These are phyloP conservation scores for Rhizopus delemar DNA, from an alignment of 371 early-diverging fungal genomes.

Conservation along the genomic window DNA sequence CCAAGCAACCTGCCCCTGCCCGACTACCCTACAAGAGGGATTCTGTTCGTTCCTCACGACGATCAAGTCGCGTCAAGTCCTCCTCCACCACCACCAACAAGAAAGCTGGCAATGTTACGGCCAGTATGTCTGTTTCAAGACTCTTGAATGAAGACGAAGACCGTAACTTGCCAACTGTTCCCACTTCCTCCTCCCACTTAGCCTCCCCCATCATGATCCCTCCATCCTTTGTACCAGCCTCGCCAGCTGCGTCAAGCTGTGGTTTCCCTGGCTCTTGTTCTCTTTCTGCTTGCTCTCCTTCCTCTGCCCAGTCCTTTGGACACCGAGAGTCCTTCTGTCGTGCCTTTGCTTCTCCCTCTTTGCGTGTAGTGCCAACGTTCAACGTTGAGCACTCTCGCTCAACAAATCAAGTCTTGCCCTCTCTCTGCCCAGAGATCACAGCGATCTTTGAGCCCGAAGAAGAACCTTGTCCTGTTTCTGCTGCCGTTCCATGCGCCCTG, in stretches of 20 bases:
- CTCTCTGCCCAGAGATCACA: not conserved
- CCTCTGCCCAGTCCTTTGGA: not conserved
- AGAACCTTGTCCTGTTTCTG: not conserved
- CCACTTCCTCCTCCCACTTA: constrained; percentile 1
- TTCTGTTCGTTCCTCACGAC: not conserved
- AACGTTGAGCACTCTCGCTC: constrained; percentile 4
- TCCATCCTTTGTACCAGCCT: not conserved
- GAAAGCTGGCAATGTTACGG: constrained; percentile 10
- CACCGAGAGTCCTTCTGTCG: not conserved
- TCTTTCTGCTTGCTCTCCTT: not conserved
- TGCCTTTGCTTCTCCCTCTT: constrained; percentile 3
- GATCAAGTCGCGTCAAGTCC: not conserved
- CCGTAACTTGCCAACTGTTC: not conserved
- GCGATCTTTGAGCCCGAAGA: not conserved
- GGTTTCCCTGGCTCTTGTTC: too few relatives aligned
- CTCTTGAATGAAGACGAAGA: constrained; percentile 26
- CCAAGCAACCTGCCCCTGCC: not conserved
- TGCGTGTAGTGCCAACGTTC: constrained; percentile 9
- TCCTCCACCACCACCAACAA: not conserved
- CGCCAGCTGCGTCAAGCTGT: not conserved
- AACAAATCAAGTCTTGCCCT: not conserved
- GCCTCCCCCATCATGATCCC: not conserved
- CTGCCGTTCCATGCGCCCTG: not conserved
- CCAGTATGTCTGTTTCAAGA: constrained; percentile 37
- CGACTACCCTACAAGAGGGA: not conserved